A percentile compares a stretch with the other conserved stretches of the same genome.
These are phyloP conservation scores for Neofusicoccum kwambonambiense DNA, from an alignment of 2,329 filamentous ascomycete genomes.

Conservation along the genomic window DNA sequence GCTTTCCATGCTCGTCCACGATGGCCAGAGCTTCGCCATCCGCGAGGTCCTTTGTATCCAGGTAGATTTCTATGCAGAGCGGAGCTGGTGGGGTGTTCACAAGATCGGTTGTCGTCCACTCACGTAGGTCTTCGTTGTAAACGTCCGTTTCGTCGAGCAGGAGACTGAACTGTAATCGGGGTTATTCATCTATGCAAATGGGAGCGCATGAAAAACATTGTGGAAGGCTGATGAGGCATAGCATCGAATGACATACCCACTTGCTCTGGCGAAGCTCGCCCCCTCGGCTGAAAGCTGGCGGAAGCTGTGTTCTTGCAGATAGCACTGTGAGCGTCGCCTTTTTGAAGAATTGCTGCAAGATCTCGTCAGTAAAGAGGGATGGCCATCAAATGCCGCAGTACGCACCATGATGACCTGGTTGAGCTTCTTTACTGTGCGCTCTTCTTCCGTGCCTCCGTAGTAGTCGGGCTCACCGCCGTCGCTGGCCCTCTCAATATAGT, in stretches of 20 bases:
- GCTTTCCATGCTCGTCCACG: slow-evolving; percentile 83
- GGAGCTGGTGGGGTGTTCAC: slow-evolving; percentile 75
- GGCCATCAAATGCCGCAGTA: not conserved
- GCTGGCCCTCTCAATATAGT: slow-evolving; percentile 49
- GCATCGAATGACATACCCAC: slow-evolving; percentile 64
- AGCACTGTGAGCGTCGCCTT: slow-evolving; percentile 84
- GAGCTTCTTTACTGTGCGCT: slow-evolving; percentile 58
- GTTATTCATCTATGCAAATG: slow-evolving; percentile 19
- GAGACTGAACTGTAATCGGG: slow-evolving; percentile 76
- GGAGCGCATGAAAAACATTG: not conserved
- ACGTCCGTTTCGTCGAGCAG: slow-evolving; percentile 90
- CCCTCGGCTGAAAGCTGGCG: slow-evolving; percentile 56
- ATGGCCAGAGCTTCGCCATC: slow-evolving; percentile 85
- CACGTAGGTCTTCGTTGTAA: slow-evolving; percentile 74
- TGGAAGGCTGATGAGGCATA: not conserved
- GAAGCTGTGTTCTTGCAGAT: slow-evolving; percentile 73
- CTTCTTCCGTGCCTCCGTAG: slow-evolving; percentile 31
- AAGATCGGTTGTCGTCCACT: slow-evolving; percentile 79
- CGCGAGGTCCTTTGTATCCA: slow-evolving; percentile 76
- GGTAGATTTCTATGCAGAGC: slow-evolving; percentile 84
- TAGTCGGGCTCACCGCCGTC: slow-evolving; percentile 52
- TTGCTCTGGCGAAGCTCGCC: slow-evolving; percentile 72
- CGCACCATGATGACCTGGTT: slow-evolving; percentile 90
- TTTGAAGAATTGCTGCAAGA: slow-evolving; percentile 76
- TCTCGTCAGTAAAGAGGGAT: slow-evolving; percentile 25